These are phyloP conservation scores for Warburgia ugandensis DNA, from an alignment of 164 flowering plant species.

Conservation along the genomic window DNA sequence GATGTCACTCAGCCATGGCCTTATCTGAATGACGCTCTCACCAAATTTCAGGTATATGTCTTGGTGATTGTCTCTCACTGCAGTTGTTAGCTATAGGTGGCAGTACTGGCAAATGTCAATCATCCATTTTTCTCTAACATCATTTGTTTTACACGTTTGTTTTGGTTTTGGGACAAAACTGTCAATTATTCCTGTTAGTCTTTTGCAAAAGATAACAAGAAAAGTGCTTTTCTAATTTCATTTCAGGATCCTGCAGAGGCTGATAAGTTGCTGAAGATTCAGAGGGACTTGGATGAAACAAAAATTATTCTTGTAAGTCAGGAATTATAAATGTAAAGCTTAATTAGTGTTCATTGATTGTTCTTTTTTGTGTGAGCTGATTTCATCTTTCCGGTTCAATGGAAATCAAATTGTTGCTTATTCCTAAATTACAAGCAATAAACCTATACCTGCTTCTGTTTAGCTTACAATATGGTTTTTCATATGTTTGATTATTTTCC, in stretches of 20 bases:
- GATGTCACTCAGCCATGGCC: constrained; percentile 86
- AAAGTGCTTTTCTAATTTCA: background rate
- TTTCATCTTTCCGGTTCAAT: no score
- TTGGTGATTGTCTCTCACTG: no score
- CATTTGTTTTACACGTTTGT: no score
- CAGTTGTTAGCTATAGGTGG: background rate
- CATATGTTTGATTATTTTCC: no score
- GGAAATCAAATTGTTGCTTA: no score
- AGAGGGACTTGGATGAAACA: constrained; percentile 96
- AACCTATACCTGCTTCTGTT: no score
- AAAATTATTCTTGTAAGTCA: constrained; percentile 93
- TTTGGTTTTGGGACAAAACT: no score
- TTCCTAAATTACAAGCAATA: no score
- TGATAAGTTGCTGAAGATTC: constrained; percentile 90
- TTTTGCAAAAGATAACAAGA: background rate
- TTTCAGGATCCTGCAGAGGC: constrained; percentile 96
- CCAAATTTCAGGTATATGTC: constrained; percentile 87
- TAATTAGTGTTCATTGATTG: background rate
- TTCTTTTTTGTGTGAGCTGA: background rate
- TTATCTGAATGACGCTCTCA: constrained; percentile 64
- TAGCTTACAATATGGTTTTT: no score
- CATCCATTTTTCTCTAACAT: no score
- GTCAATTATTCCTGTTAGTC: background rate
- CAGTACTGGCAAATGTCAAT: no score
- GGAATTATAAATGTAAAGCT: background rate